A percentile compares a stretch with the other conserved stretches of the same genome.
These are phyloP conservation scores for button mushroom (Agaricus bisporus) DNA, from an alignment of 768 basidiomycete genomes.

Conservation along the genomic window DNA sequence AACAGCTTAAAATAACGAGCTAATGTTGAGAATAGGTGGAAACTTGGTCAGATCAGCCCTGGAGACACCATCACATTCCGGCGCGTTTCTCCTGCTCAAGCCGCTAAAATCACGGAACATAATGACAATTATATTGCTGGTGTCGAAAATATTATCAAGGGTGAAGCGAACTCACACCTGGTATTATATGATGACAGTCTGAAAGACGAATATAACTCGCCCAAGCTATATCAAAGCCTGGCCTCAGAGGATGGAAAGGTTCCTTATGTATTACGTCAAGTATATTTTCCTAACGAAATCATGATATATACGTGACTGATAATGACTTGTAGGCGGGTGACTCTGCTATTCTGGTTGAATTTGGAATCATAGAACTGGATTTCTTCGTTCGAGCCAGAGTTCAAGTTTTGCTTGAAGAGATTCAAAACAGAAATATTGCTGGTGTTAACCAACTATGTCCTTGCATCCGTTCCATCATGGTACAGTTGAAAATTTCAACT, in stretches of 20 bases:
- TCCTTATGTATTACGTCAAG: slow-evolving; percentile 48
- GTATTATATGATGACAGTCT: background rate
- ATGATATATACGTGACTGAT: background rate
- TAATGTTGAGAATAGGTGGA: slow-evolving; percentile 40
- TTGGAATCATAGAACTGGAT: slow-evolving; percentile 48
- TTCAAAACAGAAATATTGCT: slow-evolving; percentile 23
- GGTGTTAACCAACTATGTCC: slow-evolving; percentile 40
- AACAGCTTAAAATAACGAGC: background rate
- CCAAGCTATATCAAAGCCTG: background rate
- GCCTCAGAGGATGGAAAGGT: slow-evolving; percentile 7
- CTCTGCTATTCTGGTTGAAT: slow-evolving; percentile 57
- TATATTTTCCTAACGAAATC: slow-evolving; percentile 14
- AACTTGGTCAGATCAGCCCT: slow-evolving; percentile 57
- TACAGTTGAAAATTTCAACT: slow-evolving; percentile 13
- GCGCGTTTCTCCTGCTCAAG: slow-evolving; percentile 38
- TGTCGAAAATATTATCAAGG: slow-evolving; percentile 8
- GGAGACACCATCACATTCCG: slow-evolving; percentile 50
- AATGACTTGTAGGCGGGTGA: slow-evolving; percentile 46
- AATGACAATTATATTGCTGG: slow-evolving; percentile 25
- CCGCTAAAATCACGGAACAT: slow-evolving; percentile 21
- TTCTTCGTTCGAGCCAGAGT: slow-evolving; percentile 49
- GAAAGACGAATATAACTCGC: background rate
- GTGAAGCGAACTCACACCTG: background rate
- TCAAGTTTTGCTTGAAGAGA: slow-evolving; percentile 44
- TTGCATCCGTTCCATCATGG: slow-evolving; percentile 57